These are phyloP conservation scores for Hypoxylon sp. DNA, from an alignment of 2,329 filamentous ascomycete genomes.

Conservation along the genomic window DNA sequence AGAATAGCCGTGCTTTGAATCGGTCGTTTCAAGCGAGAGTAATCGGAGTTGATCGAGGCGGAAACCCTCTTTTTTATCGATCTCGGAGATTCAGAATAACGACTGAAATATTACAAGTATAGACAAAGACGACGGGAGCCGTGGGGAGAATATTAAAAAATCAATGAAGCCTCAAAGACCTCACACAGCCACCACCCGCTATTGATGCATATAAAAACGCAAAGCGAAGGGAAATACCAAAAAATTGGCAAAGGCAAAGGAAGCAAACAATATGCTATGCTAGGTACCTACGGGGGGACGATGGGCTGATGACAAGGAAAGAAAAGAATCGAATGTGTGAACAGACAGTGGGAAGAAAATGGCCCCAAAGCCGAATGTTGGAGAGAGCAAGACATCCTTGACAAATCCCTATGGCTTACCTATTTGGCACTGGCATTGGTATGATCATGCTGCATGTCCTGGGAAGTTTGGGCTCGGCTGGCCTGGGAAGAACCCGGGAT, in stretches of 20 bases:
- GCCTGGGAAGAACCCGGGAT: too few relatives aligned
- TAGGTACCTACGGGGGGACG: not conserved
- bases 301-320: slow-evolving; percentile 2
- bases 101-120: slow-evolving; percentile 8
- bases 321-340: too few relatives aligned
- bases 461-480: too few relatives aligned
- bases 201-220: slow-evolving; percentile 25
- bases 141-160: slow-evolving; percentile 18
- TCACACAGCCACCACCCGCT: slow-evolving; percentile 29
- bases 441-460: too few relatives aligned
- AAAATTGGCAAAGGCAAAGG: slow-evolving; percentile 8
- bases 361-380: not conserved
- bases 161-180: slow-evolving; percentile 24
- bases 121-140: not conserved
- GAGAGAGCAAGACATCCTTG: not conserved
- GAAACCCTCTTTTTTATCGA: slow-evolving; percentile 13
- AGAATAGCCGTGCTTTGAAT: slow-evolving; percentile 24
- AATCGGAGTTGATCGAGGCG: slow-evolving; percentile 27
- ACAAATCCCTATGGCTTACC: too few relatives aligned
- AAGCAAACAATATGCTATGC: too few relatives aligned
- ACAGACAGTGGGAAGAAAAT: not conserved
- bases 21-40: slow-evolving; percentile 32
- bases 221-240: slow-evolving; percentile 29
- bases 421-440: too few relatives aligned
- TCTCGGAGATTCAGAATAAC: slow-evolving; percentile 23